Base-by-base conservation (phyloP, 2,329 filamentous ascomycete genomes). In the Salinomyces thailandicus region DNA sequence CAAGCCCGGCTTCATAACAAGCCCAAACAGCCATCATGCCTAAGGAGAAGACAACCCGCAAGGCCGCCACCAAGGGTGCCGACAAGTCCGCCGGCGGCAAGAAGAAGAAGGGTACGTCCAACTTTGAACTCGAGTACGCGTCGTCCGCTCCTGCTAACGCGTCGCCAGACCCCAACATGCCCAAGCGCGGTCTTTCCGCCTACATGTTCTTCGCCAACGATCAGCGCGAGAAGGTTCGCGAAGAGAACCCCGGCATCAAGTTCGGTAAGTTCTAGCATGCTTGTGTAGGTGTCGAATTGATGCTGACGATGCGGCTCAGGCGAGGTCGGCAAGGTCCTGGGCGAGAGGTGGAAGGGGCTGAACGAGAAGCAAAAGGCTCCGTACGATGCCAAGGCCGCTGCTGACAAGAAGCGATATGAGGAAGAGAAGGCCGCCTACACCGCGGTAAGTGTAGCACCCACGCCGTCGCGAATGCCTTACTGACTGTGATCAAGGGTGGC, bases 131-230 rank as follows among this genome's bases (percentile, higher is more conserved):
- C 36, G 35, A 26, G 9, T 26, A 35, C 18, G 33, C 30, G 31
- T 22, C n/a, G 13, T 22, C 33, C 38, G 14, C 31, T 5, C 28
- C n/a, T 33, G 19, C 48, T 50, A 33, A 53, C 47, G 33, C 14
- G 14, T 24, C 24, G 9, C 5, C 55, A 93, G 87, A 95, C 68
- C 86, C 86, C 67, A 95, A 95, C 69, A 89, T 87, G 43, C 91
- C 91, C 64, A 98, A 96, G 86, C 86, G 91, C 68, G 91, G 89
- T 72, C 85, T 98, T 34, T 96, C 91, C 36, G 91, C 91, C 48
- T 98, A 98, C 79, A 98, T 98, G 91, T 96, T 96, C 81, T 98
- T 96, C 64, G 91, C 91, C 77, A 96, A 96, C 61, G 91, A 96
- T 69, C 85, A 95, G 71, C 87, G 91, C 55, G 89, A 96, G 62